Percentiles rank a stretch among this genome's conserved stretches.
Evolutionary conservation across 192 early-diverging fungal species (phyloP).

Genomic region (Coemansia sp.): DNA sequence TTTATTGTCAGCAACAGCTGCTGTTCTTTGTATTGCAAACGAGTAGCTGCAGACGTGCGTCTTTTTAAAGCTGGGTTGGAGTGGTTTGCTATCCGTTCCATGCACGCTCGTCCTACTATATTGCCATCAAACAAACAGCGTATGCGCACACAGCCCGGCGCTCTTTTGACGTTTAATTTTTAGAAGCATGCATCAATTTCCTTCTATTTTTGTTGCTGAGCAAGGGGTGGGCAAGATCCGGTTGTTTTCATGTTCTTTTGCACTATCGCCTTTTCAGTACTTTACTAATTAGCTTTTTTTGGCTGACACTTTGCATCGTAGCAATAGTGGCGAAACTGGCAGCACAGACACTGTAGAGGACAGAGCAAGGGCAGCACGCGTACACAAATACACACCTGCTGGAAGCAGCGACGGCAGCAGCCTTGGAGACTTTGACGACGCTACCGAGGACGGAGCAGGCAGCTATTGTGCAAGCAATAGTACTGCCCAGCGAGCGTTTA

Average conservation of each 20-base stretch:
- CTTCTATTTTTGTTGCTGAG: neutral
- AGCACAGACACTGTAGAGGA: conserved; percentile 13
- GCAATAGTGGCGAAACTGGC: conserved; percentile 20
- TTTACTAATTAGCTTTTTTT: neutral
- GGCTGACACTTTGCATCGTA: neutral
- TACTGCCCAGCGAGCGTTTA: conserved; percentile 24
- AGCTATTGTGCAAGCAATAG: conserved; percentile 18
- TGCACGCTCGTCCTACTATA: conserved; percentile 13
- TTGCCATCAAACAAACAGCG: neutral
- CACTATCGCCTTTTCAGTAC: neutral
- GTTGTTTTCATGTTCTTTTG: conserved; percentile 7
- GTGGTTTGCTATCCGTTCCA: neutral
- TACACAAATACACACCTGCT: conserved; percentile 6
- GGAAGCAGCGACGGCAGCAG: conserved; percentile 15
- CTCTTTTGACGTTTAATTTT: neutral
- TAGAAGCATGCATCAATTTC: neutral
- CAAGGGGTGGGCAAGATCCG: neutral
- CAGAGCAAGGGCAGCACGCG: conserved; percentile 7
- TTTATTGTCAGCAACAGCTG: neutral
- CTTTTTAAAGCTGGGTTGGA: neutral
- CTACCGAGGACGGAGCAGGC: conserved; percentile 19
- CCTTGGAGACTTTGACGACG: conserved; percentile 12
- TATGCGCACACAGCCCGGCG: neutral
- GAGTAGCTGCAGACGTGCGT: neutral
- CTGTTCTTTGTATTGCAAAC: conserved; percentile 2